Evolutionary conservation across 148 eudicot species (phyloP), one percentile per base, ranked within the genome.

Genomic region (Silene uniflora): DNA sequence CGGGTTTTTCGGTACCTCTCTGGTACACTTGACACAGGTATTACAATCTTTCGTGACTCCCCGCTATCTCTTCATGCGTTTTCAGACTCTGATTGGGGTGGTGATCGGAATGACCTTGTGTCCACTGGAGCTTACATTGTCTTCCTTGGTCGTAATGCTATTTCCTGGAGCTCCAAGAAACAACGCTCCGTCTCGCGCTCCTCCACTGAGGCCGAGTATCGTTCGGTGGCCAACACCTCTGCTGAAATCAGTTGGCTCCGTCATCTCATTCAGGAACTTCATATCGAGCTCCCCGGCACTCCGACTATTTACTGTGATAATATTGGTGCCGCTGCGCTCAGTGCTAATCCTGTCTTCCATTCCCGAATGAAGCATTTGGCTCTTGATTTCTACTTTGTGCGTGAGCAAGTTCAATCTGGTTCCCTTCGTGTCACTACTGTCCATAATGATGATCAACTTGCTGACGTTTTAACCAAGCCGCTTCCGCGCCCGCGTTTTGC

Each of bases 311-410:
- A 74, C 25, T 79, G 69, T 62, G 74, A 74, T 24, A 74, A 67
- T 29, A 7, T 69, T 19, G 44, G 4, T 29, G 4, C 4, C 32
- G 32, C 32, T 29, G 1, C 32, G 1, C 32, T 29, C 32, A 29
- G 32, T 14, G 69, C 62, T 0, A 79, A 79, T n/a, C 78, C 78
- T 0, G 73, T 73, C 10, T 79, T 79, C 29, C 77, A 78, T 17
- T 73, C 76, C 6, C 13, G 81, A 23, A 72, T 78, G 72, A 78
- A 78, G 52, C 81, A 78, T 1, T 12, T 52, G 3, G 56, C 56
- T 12, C 56, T 52, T 52, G 56, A 52, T 12, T 52, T 52, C 12
- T 64, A 35, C 64, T 78, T 62, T 47, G 17, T 78, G 24, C 64
- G 81, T 8, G 71, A 72, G 19, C 71, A 23, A 10, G 76, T 78